These are phyloP conservation scores for Omphalotus guepiniiformis DNA, from an alignment of 768 basidiomycete genomes.

Conservation along the genomic window DNA sequence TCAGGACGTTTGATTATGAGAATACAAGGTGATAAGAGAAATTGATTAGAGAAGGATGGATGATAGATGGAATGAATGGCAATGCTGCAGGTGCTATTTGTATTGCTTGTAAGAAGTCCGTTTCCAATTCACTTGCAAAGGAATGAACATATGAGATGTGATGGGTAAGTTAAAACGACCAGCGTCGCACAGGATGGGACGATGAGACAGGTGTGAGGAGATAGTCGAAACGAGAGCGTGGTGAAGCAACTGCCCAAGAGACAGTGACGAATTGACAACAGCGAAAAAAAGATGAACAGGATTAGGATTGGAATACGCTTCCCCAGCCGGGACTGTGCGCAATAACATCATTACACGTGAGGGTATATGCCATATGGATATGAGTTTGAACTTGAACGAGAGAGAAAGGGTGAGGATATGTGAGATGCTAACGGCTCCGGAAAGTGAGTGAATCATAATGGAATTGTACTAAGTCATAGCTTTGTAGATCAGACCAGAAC, in stretches of 20 bases:
- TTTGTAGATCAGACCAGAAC: conserved; percentile 8
- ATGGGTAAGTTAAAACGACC: conserved; percentile 5
- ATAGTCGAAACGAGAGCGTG: background rate
- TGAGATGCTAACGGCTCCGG: conserved; percentile 6
- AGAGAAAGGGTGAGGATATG: conserved; percentile 3
- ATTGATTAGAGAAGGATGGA: too few species aligned
- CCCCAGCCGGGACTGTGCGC: background rate
- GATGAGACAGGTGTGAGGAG: background rate
- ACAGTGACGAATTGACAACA: conserved; percentile 4
- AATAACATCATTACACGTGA: conserved; percentile 10
- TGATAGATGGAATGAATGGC: background rate
- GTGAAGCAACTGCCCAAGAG: background rate
- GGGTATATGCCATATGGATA: conserved; percentile 10
- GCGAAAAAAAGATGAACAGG: conserved; percentile 8
- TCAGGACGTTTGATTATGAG: too few species aligned
- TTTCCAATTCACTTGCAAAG: conserved; percentile 1
- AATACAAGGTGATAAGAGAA: too few species aligned
- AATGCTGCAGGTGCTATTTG: background rate
- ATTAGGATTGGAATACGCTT: conserved; percentile 8
- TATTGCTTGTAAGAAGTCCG: background rate
- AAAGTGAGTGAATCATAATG: conserved; percentile 2
- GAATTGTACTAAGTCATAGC: conserved; percentile 4
- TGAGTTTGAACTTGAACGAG: background rate
- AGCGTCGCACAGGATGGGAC: conserved; percentile 7
- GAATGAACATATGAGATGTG: conserved; percentile 1